Conservation (phyloP, 805 yeast genomes). For the Saccharomycopsis javanensis region DNA sequence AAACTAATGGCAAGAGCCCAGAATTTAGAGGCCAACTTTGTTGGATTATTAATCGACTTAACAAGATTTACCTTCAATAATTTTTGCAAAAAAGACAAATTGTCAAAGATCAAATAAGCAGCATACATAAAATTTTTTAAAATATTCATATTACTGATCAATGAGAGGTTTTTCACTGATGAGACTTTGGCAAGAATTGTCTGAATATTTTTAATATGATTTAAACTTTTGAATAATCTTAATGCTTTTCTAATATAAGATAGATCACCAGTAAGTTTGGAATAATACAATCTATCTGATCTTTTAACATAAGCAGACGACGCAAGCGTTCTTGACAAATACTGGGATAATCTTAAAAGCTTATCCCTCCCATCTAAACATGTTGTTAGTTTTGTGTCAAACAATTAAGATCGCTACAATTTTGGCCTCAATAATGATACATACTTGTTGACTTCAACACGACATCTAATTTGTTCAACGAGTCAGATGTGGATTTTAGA, state of each 20-base stretch:
- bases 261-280: conserved; percentile 4
- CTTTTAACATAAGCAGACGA: background rate
- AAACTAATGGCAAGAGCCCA: conserved; percentile 16
- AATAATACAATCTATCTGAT: background rate
- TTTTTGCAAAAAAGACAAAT: conserved; percentile 9
- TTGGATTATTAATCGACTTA: conserved; percentile 8
- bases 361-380: conserved; percentile 17
- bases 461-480: background rate
- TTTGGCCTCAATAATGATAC: background rate
- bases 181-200: background rate
- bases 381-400: background rate
- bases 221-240: conserved; percentile 16
- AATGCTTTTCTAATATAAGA: conserved; percentile 15
- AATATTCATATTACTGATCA: background rate
- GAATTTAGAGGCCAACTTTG: conserved; percentile 3
- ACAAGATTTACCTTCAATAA: conserved; percentile 1
- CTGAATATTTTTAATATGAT: conserved; percentile 14
- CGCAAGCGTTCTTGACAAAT: conserved; percentile 10
- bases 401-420: background rate
- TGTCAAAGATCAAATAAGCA: conserved; percentile 14
- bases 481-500: background rate
- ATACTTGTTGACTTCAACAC: background rate
- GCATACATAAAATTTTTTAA: conserved; percentile 7
- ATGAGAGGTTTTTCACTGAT: background rate
- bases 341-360: conserved; percentile 13